phyloP scores from a whole-genome alignment of 331 rosid genomes.

The Arachis monticola region DNA sequence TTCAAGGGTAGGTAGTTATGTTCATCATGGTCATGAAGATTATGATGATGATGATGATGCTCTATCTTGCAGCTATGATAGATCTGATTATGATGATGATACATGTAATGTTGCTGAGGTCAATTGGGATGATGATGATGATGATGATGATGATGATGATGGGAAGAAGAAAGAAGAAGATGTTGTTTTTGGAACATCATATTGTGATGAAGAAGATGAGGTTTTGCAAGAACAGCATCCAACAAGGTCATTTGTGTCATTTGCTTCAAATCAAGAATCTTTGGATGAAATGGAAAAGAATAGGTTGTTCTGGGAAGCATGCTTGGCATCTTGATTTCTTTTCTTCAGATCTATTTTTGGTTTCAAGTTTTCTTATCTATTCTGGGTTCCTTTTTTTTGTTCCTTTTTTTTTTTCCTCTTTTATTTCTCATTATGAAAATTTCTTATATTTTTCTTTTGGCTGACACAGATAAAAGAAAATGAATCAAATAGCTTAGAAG shows the following conservation, averaged over 20 bases:
- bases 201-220: slow-evolving; percentile 45
- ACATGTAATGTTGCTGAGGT: slow-evolving; percentile 11
- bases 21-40: neutral
- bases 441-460: too few species aligned
- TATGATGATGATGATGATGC: slow-evolving; percentile 43
- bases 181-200: slow-evolving; percentile 29
- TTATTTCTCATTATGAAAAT: too few species aligned
- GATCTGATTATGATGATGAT: slow-evolving; percentile 26
- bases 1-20: neutral
- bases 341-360: neutral
- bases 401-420: too few species aligned
- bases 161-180: slow-evolving; percentile 17
- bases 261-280: slow-evolving; percentile 34
- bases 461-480: too few species aligned
- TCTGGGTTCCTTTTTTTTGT: too few species aligned
- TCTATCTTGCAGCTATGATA: slow-evolving; percentile 46
- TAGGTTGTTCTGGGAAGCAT: slow-evolving; percentile 57
- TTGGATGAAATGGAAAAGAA: slow-evolving; percentile 56
- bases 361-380: neutral
- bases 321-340: slow-evolving; percentile 48
- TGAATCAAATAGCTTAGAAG: too few species aligned
- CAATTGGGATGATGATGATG: neutral
- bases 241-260: too few species aligned
- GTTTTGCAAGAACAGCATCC: slow-evolving; percentile 29
- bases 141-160: slow-evolving; percentile 1